Percentiles rank a stretch among this genome's conserved stretches.
phyloP scores from a whole-genome alignment of 495 filamentous ascomycete species.

The Durotheca rogersii region DNA sequence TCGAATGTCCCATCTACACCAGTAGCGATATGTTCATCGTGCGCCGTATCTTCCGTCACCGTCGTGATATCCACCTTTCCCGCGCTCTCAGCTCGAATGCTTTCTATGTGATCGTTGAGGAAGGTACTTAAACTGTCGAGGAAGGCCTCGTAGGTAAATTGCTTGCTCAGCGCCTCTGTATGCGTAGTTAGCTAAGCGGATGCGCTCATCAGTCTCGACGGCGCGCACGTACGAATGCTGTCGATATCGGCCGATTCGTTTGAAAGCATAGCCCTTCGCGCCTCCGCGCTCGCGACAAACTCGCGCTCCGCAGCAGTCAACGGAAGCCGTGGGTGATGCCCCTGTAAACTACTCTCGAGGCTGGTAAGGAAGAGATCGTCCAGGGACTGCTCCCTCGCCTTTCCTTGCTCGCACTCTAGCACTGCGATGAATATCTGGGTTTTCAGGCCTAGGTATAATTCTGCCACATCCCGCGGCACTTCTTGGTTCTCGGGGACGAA shows the following conservation, averaged over 20 bases:
- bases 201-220: conserved; percentile 24
- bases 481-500: conserved; percentile 77
- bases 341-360: conserved; percentile 63
- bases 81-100: conserved; percentile 55
- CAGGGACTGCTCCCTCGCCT: conserved; percentile 64
- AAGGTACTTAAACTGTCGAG: conserved; percentile 70
- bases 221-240: conserved; percentile 48
- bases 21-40: conserved; percentile 13
- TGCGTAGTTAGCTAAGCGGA: too few species aligned
- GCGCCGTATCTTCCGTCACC: conserved; percentile 33
- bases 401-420: conserved; percentile 57
- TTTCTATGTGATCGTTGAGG: conserved; percentile 71
- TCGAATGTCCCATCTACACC: conserved; percentile 27
- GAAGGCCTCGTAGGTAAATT: conserved; percentile 81
- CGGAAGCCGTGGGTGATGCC: conserved; percentile 63
- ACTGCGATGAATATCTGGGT: conserved; percentile 81
- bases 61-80: conserved; percentile 44
- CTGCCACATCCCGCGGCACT: conserved; percentile 67
- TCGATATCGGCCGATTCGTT: conserved; percentile 62
- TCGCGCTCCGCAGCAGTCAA: conserved; percentile 72
- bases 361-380: conserved; percentile 72
- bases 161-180: conserved; percentile 64
- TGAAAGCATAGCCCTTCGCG: conserved; percentile 66
- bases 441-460: conserved; percentile 79
- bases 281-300: conserved; percentile 64